Evolutionary conservation across 169 alveolate species (phyloP).

Genomic region (Cryptosporidium sp.): DNA sequence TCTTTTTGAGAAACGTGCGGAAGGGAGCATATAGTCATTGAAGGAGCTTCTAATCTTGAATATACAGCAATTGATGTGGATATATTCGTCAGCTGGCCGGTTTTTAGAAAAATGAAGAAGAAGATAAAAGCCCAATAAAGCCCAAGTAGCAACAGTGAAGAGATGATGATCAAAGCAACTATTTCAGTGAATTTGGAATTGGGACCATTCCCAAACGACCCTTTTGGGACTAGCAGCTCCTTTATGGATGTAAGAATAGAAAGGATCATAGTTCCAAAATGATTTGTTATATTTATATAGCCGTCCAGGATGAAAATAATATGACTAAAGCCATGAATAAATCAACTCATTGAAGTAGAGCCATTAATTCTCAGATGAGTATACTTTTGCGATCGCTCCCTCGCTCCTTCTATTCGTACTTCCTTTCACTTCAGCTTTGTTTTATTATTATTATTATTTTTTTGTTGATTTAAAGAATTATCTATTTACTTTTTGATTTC

Average conservation of each 20-base stretch:
- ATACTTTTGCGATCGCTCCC: background rate
- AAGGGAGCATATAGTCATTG: conserved; percentile 69
- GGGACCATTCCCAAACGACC: conserved; percentile 68
- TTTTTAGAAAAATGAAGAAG: conserved; percentile 51
- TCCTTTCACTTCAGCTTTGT: background rate
- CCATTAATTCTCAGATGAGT: background rate
- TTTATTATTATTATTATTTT: background rate
- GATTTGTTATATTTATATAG: background rate
- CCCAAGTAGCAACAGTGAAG: conserved; percentile 25
- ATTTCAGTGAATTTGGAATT: conserved; percentile 53
- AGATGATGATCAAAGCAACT: conserved; percentile 49
- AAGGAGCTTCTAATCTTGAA: conserved; percentile 58
- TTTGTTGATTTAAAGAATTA: too few species aligned
- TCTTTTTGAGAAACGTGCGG: conserved; percentile 47
- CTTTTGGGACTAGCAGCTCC: conserved; percentile 52
- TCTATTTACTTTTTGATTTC: too few species aligned
- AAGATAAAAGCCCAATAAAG: conserved; percentile 60
- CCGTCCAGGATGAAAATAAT: background rate
- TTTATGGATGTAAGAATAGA: conserved; percentile 3
- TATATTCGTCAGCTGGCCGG: conserved; percentile 60
- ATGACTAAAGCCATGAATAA: background rate
- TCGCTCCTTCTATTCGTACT: background rate
- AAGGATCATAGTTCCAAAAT: background rate
- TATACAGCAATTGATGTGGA: conserved; percentile 69
- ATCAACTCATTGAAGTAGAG: background rate